Evolutionary conservation across 2,329 filamentous ascomycete species (phyloP), one percentile per base, ranked within the genome.

Genomic region (Penicillium italicum): DNA sequence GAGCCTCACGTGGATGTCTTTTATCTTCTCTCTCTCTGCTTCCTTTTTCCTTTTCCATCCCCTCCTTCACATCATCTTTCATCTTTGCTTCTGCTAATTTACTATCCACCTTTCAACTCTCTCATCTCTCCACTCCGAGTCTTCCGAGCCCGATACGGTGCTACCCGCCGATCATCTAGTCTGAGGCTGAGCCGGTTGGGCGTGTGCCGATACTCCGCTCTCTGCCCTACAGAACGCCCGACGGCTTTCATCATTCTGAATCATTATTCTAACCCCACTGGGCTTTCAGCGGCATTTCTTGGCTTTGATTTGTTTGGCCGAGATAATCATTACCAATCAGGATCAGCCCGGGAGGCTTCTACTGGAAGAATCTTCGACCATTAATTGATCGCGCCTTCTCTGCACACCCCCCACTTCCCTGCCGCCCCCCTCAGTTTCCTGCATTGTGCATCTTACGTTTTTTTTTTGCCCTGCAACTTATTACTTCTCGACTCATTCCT

Each of bases 341-440:
- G n/a, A 45, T 24, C 20, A 7, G 9, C 43, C 20, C 14, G 5
- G 3, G 28, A 31, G 58, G 58, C 55, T 33, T 37, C 30, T 43
- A 44, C 20, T 43, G 5, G 53, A 53, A 54, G 28, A 50, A 50
- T 62, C 44, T 42, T 49, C 50, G 41, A 38, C 50, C 53, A 53
- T 57, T 62, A 59, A 59, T 61, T 58, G 58, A 63, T 59, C 55
- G 55, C 52, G 48, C 51, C 55, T 50, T 61, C 50, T 55, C 49
- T 50, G 33, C 51, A 48, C 46, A 38, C 53, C 53, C 59, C 59
- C 60, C 59, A 63, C 63, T 60, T 62, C 30, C 53, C 56, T 63
- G 60, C 61, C 58, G 57, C 60, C 57, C 51, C 61, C 60, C 56
- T 61, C 49, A 56, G 59, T 61, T 63, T 24, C 55, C 45, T 62